These are phyloP conservation scores for Blechomonas ayalai DNA, from an alignment of 208 protist species.

Conservation along the genomic window DNA sequence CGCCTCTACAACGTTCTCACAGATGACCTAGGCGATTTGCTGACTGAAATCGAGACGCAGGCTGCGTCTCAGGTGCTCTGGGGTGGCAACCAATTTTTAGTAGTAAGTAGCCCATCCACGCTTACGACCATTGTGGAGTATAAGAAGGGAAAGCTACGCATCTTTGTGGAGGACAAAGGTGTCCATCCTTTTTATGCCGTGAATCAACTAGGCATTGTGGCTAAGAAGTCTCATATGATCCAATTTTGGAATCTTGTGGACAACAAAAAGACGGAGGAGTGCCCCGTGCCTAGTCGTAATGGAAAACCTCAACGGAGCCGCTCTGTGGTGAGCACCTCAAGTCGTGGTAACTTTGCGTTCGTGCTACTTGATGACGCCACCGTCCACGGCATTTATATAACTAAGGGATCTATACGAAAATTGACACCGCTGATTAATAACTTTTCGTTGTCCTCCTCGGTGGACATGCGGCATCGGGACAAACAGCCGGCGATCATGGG, in stretches of 20 bases:
- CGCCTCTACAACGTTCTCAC: conserved; percentile 24
- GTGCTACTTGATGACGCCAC: conserved; percentile 55
- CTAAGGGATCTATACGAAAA: conserved; percentile 21
- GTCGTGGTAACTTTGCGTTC: conserved; percentile 60
- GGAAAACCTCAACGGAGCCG: conserved; percentile 9
- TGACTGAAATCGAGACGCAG: conserved; percentile 33
- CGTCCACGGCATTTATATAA: conserved; percentile 51
- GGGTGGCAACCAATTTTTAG: conserved; percentile 23
- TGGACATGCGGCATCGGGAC: not conserved
- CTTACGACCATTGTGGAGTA: conserved; percentile 25
- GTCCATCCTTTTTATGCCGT: conserved; percentile 16
- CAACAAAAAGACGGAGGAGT: conserved; percentile 25
- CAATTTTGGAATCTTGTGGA: conserved; percentile 55
- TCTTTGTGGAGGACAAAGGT: conserved; percentile 23
- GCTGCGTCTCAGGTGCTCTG: conserved; percentile 32
- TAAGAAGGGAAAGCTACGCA: conserved; percentile 19
- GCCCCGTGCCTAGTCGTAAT: conserved; percentile 23
- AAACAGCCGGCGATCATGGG: too few relatives aligned
- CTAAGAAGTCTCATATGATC: conserved; percentile 9
- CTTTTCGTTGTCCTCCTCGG: conserved; percentile 18
- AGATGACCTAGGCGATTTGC: conserved; percentile 33
- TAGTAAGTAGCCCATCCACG: conserved; percentile 12
- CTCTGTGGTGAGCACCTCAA: conserved; percentile 10
- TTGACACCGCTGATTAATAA: conserved; percentile 32
- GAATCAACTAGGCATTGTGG: conserved; percentile 26